phyloP scores from a whole-genome alignment of 306 rosid species.

The Begonia peltatifolia region DNA sequence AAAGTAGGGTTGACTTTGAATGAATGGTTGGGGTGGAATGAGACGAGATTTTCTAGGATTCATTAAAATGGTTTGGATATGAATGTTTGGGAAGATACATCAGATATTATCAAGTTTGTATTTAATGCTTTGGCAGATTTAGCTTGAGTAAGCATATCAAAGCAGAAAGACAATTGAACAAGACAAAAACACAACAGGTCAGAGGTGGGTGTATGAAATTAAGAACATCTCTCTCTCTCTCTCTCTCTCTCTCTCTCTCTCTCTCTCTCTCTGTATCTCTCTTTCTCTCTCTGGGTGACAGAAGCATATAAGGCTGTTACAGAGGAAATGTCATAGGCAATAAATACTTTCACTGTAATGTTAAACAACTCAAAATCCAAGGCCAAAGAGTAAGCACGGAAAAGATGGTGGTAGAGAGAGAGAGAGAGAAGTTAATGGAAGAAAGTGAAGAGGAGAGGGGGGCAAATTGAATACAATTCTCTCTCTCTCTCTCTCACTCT shows the following conservation, averaged over 20 bases:
- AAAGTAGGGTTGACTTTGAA: too few species aligned
- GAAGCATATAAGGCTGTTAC: neutral
- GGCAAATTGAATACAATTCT: too few species aligned
- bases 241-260: neutral
- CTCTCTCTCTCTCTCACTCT: too few species aligned
- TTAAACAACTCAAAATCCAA: neutral
- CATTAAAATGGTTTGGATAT: too few species aligned
- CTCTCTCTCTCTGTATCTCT: neutral
- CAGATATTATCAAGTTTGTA: too few species aligned
- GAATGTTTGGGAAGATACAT: too few species aligned
- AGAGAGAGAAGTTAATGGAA: too few species aligned
- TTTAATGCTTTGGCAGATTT: too few species aligned
- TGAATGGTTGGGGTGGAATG: too few species aligned
- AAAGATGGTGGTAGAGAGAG: too few species aligned
- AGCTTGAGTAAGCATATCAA: neutral
- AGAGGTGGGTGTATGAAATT: neutral
- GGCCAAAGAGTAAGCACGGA: neutral
- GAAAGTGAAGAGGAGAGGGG: too few species aligned
- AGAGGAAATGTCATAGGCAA: neutral
- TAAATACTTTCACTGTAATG: constrained; percentile 1
- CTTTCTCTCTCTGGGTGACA: neutral
- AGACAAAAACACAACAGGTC: neutral
- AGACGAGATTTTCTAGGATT: too few species aligned
- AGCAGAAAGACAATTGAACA: neutral
- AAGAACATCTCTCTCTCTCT: neutral